Percentiles rank a stretch among this genome's conserved stretches.
Evolutionary conservation across 306 rosid genomes (phyloP).

Genomic region (Hippophae gyantsensis): DNA sequence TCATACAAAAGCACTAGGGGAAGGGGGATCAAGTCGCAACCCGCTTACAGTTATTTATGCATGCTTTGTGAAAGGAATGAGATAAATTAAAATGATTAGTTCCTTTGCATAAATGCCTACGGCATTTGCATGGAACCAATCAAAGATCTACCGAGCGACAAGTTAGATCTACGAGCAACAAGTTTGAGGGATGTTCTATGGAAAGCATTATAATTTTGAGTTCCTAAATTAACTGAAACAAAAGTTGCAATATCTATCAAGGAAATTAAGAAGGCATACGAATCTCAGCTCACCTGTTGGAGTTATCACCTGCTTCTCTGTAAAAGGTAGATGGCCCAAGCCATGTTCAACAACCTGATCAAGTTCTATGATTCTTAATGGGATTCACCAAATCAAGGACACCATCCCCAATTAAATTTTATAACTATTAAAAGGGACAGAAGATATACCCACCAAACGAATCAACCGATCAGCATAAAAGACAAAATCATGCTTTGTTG

Average conservation of each 20-base stretch:
- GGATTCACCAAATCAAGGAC: constrained; percentile 5
- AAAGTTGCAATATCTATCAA: neutral
- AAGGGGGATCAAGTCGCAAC: too few species aligned
- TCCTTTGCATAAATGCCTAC: too few species aligned
- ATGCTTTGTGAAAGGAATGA: too few species aligned
- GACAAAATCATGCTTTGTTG: constrained; percentile 90
- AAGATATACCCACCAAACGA: constrained; percentile 68
- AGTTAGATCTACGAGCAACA: neutral
- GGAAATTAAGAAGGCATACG: neutral
- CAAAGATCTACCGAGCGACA: neutral
- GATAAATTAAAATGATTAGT: too few species aligned
- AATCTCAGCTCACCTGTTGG: constrained; percentile 71
- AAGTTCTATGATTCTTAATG: constrained; percentile 24
- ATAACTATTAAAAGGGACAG: constrained; percentile 19
- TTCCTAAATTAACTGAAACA: constrained; percentile 2
- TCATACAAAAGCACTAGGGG: too few species aligned
- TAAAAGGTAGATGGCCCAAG: constrained; percentile 93
- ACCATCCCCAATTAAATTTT: constrained; percentile 11
- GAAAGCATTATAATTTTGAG: neutral
- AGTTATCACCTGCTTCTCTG: constrained; percentile 86
- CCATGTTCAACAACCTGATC: constrained; percentile 98
- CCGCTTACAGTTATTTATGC: too few species aligned
- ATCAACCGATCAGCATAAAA: constrained; percentile 94
- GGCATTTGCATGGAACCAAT: neutral
- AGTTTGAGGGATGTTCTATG: neutral